Evolutionary conservation across 805 yeast species (phyloP).

Genomic region (Candida pseudoglaebosa): DNA sequence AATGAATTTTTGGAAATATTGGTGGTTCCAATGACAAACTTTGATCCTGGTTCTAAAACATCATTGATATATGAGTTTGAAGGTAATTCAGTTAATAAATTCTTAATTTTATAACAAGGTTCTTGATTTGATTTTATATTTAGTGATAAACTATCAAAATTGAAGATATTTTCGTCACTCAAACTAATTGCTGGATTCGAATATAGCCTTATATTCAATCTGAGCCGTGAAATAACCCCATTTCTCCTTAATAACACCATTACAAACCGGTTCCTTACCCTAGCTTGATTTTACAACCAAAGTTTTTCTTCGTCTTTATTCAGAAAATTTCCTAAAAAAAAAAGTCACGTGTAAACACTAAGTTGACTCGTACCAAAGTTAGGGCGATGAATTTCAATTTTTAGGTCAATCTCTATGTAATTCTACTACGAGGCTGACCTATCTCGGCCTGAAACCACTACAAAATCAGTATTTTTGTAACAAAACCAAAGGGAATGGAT

Average conservation of each 20-base stretch:
- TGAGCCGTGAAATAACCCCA: background rate
- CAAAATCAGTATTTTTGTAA: too few species aligned
- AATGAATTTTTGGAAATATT: slow-evolving; percentile 7
- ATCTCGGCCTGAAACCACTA: too few species aligned
- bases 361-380: too few species aligned
- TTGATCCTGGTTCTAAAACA: background rate
- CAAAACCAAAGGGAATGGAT: too few species aligned
- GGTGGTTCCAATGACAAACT: background rate
- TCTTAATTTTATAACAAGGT: background rate
- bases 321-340: background rate
- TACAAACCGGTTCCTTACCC: background rate
- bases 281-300: background rate
- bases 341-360: background rate
- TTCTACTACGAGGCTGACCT: too few species aligned
- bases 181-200: slow-evolving; percentile 10
- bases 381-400: too few species aligned
- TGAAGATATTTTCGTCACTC: slow-evolving; percentile 9
- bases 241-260: slow-evolving; percentile 5
- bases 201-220: slow-evolving; percentile 1
- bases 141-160: slow-evolving; percentile 4
- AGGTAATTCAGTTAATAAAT: slow-evolving; percentile 5
- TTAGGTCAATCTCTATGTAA: too few species aligned
- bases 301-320: background rate
- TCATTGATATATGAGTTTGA: slow-evolving; percentile 4
- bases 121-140: background rate